Evolutionary conservation across 305 asterid genomes (phyloP).

Genomic region (Plantago rigida): DNA sequence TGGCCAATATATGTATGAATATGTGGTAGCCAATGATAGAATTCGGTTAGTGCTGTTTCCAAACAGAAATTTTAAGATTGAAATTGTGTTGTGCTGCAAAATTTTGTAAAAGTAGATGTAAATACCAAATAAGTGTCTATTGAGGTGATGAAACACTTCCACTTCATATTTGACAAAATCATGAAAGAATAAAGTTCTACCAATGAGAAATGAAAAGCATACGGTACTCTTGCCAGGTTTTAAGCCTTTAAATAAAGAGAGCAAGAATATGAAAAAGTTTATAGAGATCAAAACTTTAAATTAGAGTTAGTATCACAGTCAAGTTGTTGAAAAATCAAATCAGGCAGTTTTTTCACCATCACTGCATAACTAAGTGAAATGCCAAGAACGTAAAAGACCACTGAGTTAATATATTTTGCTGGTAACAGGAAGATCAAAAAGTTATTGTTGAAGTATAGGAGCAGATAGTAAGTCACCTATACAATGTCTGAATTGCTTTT

Average conservation of each 20-base stretch:
- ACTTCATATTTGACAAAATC: background rate
- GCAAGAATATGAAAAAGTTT: too few relatives aligned
- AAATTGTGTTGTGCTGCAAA: background rate
- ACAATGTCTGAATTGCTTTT: slow-evolving; percentile 44
- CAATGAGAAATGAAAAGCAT: background rate
- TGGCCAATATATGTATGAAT: background rate
- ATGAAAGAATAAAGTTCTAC: background rate
- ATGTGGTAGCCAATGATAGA: background rate
- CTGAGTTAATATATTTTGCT: background rate
- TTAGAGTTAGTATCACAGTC: background rate
- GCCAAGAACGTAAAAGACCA: background rate
- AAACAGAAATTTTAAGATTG: background rate
- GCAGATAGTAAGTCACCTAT: slow-evolving; percentile 41
- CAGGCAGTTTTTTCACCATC: background rate
- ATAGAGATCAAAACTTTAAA: background rate
- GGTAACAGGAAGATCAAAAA: background rate
- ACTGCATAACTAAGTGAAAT: background rate
- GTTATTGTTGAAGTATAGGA: background rate
- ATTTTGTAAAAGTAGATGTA: background rate
- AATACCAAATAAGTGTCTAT: background rate
- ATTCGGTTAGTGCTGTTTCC: background rate
- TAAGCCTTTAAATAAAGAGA: too few relatives aligned
- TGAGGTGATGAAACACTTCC: background rate
- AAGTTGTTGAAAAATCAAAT: background rate
- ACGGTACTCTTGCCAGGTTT: background rate